Conservation (phyloP, 2,329 filamentous ascomycete species). For the Polytolypa hystricis region DNA sequence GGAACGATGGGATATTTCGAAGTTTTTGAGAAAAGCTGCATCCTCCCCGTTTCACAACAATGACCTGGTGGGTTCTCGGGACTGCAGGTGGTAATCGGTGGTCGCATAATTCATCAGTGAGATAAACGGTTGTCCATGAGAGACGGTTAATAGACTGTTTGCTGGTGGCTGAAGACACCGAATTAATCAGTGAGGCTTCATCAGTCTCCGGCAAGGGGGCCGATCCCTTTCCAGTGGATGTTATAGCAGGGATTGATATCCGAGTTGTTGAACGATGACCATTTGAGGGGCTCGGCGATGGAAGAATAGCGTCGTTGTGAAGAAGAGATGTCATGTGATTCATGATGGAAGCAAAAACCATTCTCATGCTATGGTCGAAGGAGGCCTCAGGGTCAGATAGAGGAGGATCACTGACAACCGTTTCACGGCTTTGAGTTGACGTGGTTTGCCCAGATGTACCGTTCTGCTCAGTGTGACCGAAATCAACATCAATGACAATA, state of each 20-base stretch:
- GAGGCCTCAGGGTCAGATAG: slow-evolving; percentile 17
- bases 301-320: slow-evolving; percentile 29
- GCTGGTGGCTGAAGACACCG: slow-evolving; percentile 21
- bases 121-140: slow-evolving; percentile 59
- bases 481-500: slow-evolving; percentile 52
- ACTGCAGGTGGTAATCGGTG: slow-evolving; percentile 42
- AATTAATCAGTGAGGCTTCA: slow-evolving; percentile 39
- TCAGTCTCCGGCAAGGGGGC: slow-evolving; percentile 57
- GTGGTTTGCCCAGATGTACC: slow-evolving; percentile 18
- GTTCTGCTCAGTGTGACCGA: slow-evolving; percentile 17
- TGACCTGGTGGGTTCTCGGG: slow-evolving; percentile 54
- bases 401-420: slow-evolving; percentile 13
- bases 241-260: slow-evolving; percentile 36
- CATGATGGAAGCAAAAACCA: slow-evolving; percentile 37
- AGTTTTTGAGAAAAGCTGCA: slow-evolving; percentile 81
- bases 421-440: slow-evolving; percentile 13
- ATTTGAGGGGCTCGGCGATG: slow-evolving; percentile 20
- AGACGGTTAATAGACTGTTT: slow-evolving; percentile 39
- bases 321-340: slow-evolving; percentile 42
- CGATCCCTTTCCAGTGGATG: slow-evolving; percentile 44
- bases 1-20: slow-evolving; percentile 68
- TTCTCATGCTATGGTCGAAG: slow-evolving; percentile 25
- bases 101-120: slow-evolving; percentile 58
- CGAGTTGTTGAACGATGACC: slow-evolving; percentile 24
- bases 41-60: slow-evolving; percentile 69